Percentiles rank a stretch among this genome's conserved stretches.
Evolutionary conservation across 495 filamentous ascomycete genomes (phyloP).

Genomic region (Aspergillus hancockii): DNA sequence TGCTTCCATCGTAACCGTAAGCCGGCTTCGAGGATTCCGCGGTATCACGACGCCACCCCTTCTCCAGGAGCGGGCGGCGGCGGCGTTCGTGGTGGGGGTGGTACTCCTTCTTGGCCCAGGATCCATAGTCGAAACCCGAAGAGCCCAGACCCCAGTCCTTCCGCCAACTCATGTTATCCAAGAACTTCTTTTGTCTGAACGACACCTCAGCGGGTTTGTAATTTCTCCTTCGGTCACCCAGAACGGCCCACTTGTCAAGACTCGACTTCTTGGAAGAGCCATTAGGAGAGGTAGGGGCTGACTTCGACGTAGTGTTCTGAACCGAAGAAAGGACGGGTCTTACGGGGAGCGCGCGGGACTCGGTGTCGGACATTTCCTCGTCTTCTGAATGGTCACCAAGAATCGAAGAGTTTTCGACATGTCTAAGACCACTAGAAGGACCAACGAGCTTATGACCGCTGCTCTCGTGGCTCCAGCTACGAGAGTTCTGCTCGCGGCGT

Average conservation of each 20-base stretch:
- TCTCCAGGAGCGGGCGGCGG: constrained; percentile 44
- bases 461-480: constrained; percentile 81
- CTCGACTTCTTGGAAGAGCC: constrained; percentile 54
- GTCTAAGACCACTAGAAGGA: constrained; percentile 30
- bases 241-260: constrained; percentile 82
- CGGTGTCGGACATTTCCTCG: constrained; percentile 17
- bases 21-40: constrained; percentile 31
- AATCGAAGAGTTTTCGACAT: constrained; percentile 52
- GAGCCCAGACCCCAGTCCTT: constrained; percentile 57
- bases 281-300: constrained; percentile 49
- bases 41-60: constrained; percentile 67
- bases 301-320: constrained; percentile 68
- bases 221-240: constrained; percentile 78
- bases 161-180: constrained; percentile 44
- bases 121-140: constrained; percentile 50
- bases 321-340: constrained; percentile 56
- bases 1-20: constrained; percentile 50
- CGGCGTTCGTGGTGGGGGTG: constrained; percentile 35
- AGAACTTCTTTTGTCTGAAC: constrained; percentile 42
- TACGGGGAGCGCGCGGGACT: constrained; percentile 34
- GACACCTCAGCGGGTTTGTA: constrained; percentile 51
- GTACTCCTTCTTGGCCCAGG: constrained; percentile 53
- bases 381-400: constrained; percentile 43
- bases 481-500: constrained; percentile 72
- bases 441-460: constrained; percentile 38